Evolutionary conservation across 2,329 filamentous ascomycete species (phyloP).

Genomic region (Cladosporium phlei): DNA sequence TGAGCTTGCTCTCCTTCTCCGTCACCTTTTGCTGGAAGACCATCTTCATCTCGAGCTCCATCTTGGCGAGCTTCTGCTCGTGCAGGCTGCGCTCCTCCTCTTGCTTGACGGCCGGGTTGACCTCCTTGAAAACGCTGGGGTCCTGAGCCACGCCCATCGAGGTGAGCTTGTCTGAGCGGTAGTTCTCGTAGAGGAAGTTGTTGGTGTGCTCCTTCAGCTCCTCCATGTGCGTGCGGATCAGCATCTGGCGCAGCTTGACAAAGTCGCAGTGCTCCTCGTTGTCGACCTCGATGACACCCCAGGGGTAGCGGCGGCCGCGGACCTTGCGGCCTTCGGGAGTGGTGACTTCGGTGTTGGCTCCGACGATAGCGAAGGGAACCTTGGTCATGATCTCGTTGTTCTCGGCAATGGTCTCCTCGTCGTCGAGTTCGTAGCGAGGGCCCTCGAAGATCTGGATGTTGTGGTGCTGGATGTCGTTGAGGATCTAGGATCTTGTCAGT

Average conservation of each 20-base stretch:
- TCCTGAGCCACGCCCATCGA: conserved; percentile 98
- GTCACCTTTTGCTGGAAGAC: conserved; percentile 99
- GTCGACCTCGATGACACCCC: conserved; percentile 98
- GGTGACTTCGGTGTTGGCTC: conserved; percentile 90
- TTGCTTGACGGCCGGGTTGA: conserved; percentile 99
- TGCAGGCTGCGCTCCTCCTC: conserved; percentile 97
- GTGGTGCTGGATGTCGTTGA: conserved; percentile 94
- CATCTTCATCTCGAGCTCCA: conserved; percentile 99
- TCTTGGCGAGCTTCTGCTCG: conserved; percentile 99
- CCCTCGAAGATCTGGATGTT: conserved; percentile 99
- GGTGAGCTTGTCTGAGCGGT: conserved; percentile 98
- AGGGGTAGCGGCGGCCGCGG: conserved; percentile 91
- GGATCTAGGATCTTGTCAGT: conserved; percentile 60
- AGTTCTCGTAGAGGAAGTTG: conserved; percentile 98
- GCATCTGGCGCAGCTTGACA: conserved; percentile 99
- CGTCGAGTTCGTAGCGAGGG: conserved; percentile 95
- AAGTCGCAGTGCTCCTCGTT: conserved; percentile 99
- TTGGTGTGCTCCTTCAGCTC: conserved; percentile 99
- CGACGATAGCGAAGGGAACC: conserved; percentile 96
- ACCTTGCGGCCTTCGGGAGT: conserved; percentile 91
- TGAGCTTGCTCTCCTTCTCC: conserved; percentile 99
- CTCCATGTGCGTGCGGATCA: conserved; percentile 99
- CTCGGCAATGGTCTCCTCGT: conserved; percentile 98
- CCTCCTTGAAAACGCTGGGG: conserved; percentile 99
- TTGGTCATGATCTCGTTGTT: conserved; percentile 99